Evolutionary conservation across 2,329 filamentous ascomycete genomes (phyloP), one percentile per base, ranked within the genome.

Genomic region (Talaromyces marneffei): DNA sequence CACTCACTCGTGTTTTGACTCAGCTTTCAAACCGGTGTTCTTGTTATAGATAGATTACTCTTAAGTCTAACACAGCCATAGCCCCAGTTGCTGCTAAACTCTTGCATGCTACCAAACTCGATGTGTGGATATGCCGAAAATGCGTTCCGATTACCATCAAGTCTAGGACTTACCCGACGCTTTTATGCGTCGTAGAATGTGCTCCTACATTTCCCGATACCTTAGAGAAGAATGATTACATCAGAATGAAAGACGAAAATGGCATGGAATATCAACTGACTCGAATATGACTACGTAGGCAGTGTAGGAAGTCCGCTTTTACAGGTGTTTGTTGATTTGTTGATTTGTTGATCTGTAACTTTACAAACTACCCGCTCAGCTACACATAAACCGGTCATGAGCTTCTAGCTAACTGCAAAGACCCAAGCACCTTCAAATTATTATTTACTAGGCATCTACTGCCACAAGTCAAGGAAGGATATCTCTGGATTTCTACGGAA

Each of bases 161-260:
- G 18, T 14, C 33, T n/a, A 40, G 52, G 25, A 37, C 57, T 52
- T 52, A 39, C 33, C 57, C 35, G 42, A 39, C 20, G 35, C 25
- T 52, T 37, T 50, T 33, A 4, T 52, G 27, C n/a, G 16, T 39
- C 31, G n/a, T 27, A 37, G 18, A 52, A 35, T 20, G 29, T 14
- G 18, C 56, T 58, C 56, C 56, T 58, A 58, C 40, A 58, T 50
- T 37, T 50, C 50, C 56, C 56, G 56, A 58, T 39, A 18, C 12
- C 18, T 27, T 42, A 23, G 55, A 46, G 14, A 9, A 27, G 20
- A 25, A 18, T 27, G 29, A 31, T 52, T 35, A 23, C 48, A 35
- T 52, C 27, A 52, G 48, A 52, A 52, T 7, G 18, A 52, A 20
- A 10, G 48, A 23, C 48, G 48, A 35, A 31, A 52, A 52, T 50